phyloP scores from a whole-genome alignment of 23 red algal species.

The Gracilariopsis chorda region DNA sequence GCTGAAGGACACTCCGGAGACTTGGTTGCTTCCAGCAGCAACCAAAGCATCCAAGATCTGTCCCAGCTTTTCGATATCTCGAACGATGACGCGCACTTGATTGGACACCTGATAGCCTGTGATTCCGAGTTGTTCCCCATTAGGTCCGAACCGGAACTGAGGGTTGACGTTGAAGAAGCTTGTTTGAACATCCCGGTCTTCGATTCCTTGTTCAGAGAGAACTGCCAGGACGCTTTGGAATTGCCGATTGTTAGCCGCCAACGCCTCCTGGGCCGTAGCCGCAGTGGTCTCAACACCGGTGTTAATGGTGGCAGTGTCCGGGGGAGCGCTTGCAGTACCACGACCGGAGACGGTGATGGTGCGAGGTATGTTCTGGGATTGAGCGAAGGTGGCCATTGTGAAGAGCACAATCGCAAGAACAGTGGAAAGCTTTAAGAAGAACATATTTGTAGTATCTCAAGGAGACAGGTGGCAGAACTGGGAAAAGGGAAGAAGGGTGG shows the following conservation, averaged over 20 bases:
- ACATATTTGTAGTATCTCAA: too few species aligned
- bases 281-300: constrained; percentile 25
- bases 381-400: too few species aligned
- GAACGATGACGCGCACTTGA: background rate
- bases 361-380: constrained; percentile 2
- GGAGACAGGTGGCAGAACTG: too few species aligned
- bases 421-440: too few species aligned
- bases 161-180: constrained; percentile 17
- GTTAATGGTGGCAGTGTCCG: constrained; percentile 23
- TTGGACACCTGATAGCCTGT: constrained; percentile 25
- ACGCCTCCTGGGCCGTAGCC: constrained; percentile 14
- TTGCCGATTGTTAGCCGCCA: constrained; percentile 23
- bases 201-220: constrained; percentile 15
- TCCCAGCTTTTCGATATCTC: constrained; percentile 11
- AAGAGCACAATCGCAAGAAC: too few species aligned
- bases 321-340: background rate
- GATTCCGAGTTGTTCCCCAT: background rate
- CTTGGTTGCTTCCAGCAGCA: constrained; percentile 6
- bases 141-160: background rate
- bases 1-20: constrained; percentile 13
- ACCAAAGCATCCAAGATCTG: constrained; percentile 35
- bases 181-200: constrained; percentile 26
- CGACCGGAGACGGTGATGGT: constrained; percentile 21
- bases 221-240: background rate
- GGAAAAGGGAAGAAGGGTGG: too few species aligned